phyloP scores from a whole-genome alignment of 2,329 filamentous ascomycete species.

The Sporothrix pallida region DNA sequence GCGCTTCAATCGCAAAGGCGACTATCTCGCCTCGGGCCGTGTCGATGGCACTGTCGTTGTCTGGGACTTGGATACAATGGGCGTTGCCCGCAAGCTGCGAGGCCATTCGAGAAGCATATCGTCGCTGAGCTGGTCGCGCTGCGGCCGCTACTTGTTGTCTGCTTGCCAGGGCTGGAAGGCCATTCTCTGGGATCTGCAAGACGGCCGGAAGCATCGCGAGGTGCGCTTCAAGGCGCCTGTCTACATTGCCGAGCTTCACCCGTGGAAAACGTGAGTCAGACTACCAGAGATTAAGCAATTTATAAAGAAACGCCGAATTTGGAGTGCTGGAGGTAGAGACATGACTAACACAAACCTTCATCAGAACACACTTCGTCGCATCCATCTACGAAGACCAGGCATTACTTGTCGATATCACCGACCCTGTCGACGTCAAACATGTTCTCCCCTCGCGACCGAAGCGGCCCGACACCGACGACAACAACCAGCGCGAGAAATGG shows the following conservation, averaged over 20 bases:
- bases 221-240: constrained; percentile 91
- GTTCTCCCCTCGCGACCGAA: constrained; percentile 82
- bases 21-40: constrained; percentile 91
- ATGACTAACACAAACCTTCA: not conserved
- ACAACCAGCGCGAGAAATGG: constrained; percentile 77
- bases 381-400: constrained; percentile 94
- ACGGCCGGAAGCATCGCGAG: constrained; percentile 73
- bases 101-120: constrained; percentile 95
- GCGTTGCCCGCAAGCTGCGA: constrained; percentile 89
- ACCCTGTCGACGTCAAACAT: constrained; percentile 73
- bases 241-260: constrained; percentile 95
- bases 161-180: constrained; percentile 96
- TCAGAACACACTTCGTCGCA: constrained; percentile 75
- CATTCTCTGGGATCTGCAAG: constrained; percentile 87
- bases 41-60: constrained; percentile 94
- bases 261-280: constrained; percentile 67
- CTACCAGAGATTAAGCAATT: not conserved
- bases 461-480: constrained; percentile 73
- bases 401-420: constrained; percentile 80
- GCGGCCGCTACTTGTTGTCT: constrained; percentile 88
- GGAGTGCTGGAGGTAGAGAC: not conserved
- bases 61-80: constrained; percentile 97
- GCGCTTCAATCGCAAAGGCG: constrained; percentile 92
- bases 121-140: constrained; percentile 91
- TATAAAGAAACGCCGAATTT: not conserved